These are phyloP conservation scores for Fusarium sp. DNA, from an alignment of 2,329 filamentous ascomycete genomes.

Conservation along the genomic window DNA sequence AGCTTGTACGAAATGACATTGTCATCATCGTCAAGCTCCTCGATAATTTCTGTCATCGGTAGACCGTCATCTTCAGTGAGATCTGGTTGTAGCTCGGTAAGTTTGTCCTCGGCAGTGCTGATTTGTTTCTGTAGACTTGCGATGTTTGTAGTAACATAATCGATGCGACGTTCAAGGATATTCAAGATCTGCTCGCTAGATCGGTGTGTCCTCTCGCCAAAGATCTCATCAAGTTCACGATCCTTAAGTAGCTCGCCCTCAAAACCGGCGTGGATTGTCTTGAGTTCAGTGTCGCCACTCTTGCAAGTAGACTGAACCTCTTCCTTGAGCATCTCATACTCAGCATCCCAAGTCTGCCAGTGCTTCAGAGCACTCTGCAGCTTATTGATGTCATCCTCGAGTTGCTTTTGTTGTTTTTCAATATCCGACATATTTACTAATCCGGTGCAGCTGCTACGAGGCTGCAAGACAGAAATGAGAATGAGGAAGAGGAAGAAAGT, in stretches of 20 bases:
- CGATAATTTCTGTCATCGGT: slow-evolving; percentile 89
- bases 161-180: slow-evolving; percentile 76
- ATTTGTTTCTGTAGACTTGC: slow-evolving; percentile 79
- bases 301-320: slow-evolving; percentile 73
- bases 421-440: slow-evolving; percentile 65
- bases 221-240: slow-evolving; percentile 65
- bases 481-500: slow-evolving; percentile 21
- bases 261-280: slow-evolving; percentile 68
- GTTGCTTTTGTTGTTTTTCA: slow-evolving; percentile 78
- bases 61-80: slow-evolving; percentile 75
- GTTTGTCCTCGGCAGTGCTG: slow-evolving; percentile 74
- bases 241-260: slow-evolving; percentile 72
- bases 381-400: slow-evolving; percentile 78
- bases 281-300: slow-evolving; percentile 62
- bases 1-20: slow-evolving; percentile 79
- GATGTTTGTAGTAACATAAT: slow-evolving; percentile 90
- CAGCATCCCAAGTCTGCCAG: slow-evolving; percentile 91
- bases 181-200: slow-evolving; percentile 66
- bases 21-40: slow-evolving; percentile 90
- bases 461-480: slow-evolving; percentile 10
- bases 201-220: slow-evolving; percentile 48
- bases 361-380: slow-evolving; percentile 82
- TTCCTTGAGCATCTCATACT: slow-evolving; percentile 90
- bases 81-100: slow-evolving; percentile 73
- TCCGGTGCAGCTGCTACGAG: slow-evolving; percentile 16